Base-by-base conservation (phyloP, 2,329 filamentous ascomycete species). In the Trichophaea hybrida region DNA sequence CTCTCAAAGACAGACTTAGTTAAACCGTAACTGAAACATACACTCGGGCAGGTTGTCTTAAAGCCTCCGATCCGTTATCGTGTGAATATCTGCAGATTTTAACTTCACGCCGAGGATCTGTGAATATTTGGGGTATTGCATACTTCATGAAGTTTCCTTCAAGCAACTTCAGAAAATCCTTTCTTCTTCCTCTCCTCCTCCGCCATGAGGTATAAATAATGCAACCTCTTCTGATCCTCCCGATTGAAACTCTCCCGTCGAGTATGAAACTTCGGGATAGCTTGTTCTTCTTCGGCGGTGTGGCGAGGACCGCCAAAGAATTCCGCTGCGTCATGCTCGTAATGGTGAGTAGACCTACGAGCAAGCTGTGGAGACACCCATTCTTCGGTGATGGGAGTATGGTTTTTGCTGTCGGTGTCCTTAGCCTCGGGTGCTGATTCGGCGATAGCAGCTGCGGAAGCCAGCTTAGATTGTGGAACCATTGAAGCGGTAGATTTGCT, bases 211-310 rank as follows among this genome's bases (percentile, higher is more conserved):
- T 55, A 61, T n/a, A 54, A 52, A 51, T 58, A 57, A 6, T 52
- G 59, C n/a, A 51, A 35, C 50, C 58, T 61, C 46, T 61, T 65
- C 44, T 65, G 63, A 50, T 65, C 63, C 54, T 65, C 63, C 52
- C 55, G 40, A n/a, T 61, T 59, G 60, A 61, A 65, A 10, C 61
- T 63, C 50, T 58, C 57, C 40, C 58, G 57, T 50, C 63, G 62
- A 37, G 59, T 31, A n/a, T 65, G 63, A 6, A 43, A 8, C 33
- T 46, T 40, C 31, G 43, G 32, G 24, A 24, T 34, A 50, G 59
- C 17, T n/a, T 40, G 31, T n/a, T 33, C 31, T n/a, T 37, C 10
- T 33, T 54, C 43, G 13, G 34, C 53, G 52, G 61, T 54, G 43
- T n/a, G 51, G 35, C 43, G 50, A 33, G 58, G 56, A 37, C 52